Conservation (phyloP, 371 early-diverging fungal genomes). For the Neoconidiobolus thromboides region DNA sequence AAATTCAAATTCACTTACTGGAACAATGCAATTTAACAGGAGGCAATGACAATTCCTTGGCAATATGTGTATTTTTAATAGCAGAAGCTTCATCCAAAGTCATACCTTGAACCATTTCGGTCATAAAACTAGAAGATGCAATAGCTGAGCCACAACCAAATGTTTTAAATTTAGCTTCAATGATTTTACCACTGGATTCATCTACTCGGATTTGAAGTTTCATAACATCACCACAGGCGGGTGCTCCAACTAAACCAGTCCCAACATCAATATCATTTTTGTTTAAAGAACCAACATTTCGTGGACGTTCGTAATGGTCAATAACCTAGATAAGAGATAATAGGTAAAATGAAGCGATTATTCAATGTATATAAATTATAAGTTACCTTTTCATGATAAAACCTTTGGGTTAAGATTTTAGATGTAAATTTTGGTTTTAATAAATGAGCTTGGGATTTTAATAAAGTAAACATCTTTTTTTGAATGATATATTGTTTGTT, state of each 20-base stretch:
- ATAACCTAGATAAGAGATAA: constrained; percentile 29
- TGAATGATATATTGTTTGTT: no score
- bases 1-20: constrained; percentile 27
- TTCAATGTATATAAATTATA: no score
- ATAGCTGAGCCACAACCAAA: constrained; percentile 99
- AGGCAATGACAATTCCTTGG: constrained; percentile 86
- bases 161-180: constrained; percentile 97
- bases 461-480: no score
- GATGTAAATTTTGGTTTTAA: no score
- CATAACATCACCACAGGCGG: constrained; percentile 99
- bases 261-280: constrained; percentile 77
- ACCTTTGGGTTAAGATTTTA: no score
- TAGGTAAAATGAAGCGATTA: no score
- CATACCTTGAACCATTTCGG: constrained; percentile 89
- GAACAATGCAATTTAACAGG: constrained; percentile 99
- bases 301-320: constrained; percentile 89
- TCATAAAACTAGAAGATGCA: constrained; percentile 83
- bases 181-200: constrained; percentile 68
- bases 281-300: constrained; percentile 92
- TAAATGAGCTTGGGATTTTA: no score
- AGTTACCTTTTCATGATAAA: no score
- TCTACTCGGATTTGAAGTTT: constrained; percentile 96
- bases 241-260: constrained; percentile 97
- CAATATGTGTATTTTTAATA: constrained; percentile 95
- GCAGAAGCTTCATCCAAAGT: constrained; percentile 73